A percentile compares a stretch with the other conserved stretches of the same genome.
Conservation (phyloP, 202 grass and related monocot species). For the Brachypodium distachyon region DNA sequence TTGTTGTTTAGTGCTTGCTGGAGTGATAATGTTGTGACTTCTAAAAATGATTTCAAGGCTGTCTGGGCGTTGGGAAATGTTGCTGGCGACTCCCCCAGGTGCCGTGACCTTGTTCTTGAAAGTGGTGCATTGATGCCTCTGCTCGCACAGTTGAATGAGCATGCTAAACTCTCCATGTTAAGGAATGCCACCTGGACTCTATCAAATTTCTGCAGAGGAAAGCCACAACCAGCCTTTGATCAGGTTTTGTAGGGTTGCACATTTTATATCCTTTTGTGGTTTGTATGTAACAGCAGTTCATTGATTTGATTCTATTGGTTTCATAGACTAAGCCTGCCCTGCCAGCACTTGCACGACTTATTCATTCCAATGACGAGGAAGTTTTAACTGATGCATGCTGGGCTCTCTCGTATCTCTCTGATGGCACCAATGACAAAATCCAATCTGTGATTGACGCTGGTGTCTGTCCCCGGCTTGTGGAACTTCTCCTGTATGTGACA, state of each 20-base stretch:
- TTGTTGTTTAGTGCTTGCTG: background rate
- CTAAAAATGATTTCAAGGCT: constrained; percentile 42
- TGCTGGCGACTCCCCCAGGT: constrained; percentile 91
- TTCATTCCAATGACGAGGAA: constrained; percentile 94
- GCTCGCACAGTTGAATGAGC: constrained; percentile 75
- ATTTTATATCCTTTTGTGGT: background rate
- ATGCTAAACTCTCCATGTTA: constrained; percentile 92
- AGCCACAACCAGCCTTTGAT: constrained; percentile 91
- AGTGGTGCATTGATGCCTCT: constrained; percentile 76
- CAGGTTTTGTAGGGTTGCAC: constrained; percentile 32
- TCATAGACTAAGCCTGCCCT: constrained; percentile 81
- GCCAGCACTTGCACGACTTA: constrained; percentile 68
- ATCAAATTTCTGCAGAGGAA: constrained; percentile 96
- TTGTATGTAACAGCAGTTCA: background rate
- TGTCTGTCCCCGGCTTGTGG: constrained; percentile 81
- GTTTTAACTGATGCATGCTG: constrained; percentile 97
- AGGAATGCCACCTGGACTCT: constrained; percentile 97
- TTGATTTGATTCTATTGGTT: constrained; percentile 4
- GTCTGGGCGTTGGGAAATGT: constrained; percentile 97
- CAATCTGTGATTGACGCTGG: constrained; percentile 91
- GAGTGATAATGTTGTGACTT: background rate
- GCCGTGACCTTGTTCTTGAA: constrained; percentile 77
- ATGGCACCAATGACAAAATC: constrained; percentile 93
- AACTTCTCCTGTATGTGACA: constrained; percentile 75
- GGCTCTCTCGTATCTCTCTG: constrained; percentile 92